A percentile compares a stretch with the other conserved stretches of the same genome.
phyloP scores from a whole-genome alignment of 225 moss, liverwort and hornwort genomes.

The Straminergon stramineum region DNA sequence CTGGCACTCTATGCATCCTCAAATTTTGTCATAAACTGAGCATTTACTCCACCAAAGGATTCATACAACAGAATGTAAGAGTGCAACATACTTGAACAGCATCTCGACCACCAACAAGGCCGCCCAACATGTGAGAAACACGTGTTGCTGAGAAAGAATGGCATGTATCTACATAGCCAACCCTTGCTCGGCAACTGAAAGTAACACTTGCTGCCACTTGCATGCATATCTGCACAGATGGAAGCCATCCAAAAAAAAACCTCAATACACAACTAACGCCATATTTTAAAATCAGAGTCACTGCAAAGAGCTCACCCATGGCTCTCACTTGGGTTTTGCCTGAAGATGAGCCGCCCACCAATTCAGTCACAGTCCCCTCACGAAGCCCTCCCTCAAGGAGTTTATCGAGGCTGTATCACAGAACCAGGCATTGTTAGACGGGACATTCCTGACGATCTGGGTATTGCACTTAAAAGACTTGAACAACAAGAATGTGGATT shows the following conservation, averaged over 20 bases:
- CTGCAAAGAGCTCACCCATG: neutral
- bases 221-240: constrained; percentile 70
- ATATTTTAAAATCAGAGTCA: neutral
- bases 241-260: neutral
- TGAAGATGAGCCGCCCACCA: constrained; percentile 85
- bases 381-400: constrained; percentile 78
- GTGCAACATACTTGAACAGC: constrained; percentile 41
- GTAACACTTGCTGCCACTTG: constrained; percentile 79
- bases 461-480: neutral
- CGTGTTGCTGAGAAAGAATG: constrained; percentile 73
- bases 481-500: neutral
- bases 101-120: constrained; percentile 37
- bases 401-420: constrained; percentile 55
- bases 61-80: neutral
- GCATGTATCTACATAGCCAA: constrained; percentile 77
- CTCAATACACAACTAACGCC: neutral
- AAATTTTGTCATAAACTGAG: neutral
- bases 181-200: constrained; percentile 34
- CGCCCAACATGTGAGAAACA: constrained; percentile 67
- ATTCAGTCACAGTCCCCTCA: constrained; percentile 80
- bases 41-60: neutral
- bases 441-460: neutral
- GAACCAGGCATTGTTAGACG: neutral
- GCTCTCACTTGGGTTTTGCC: constrained; percentile 87
- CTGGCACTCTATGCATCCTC: neutral